Percentiles rank a stretch among this genome's conserved stretches.
phyloP scores from a whole-genome alignment of 331 rosid genomes.

The Telfairia occidentalis region DNA sequence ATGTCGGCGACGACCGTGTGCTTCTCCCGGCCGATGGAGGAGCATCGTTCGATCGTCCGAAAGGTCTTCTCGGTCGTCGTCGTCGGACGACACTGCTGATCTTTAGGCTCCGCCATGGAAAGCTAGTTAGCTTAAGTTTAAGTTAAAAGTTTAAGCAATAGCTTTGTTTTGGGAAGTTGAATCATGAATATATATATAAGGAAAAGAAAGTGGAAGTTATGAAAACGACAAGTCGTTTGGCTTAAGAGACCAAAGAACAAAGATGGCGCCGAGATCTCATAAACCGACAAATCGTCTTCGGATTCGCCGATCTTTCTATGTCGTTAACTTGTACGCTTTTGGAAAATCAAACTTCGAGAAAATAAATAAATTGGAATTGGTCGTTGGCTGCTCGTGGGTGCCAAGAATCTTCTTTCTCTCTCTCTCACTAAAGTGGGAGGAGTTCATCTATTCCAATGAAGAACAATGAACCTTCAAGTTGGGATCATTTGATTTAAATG shows the following conservation, averaged over 20 bases:
- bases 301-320: slow-evolving; percentile 3
- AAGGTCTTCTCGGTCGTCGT: neutral
- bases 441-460: too few species aligned
- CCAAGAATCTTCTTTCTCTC: neutral
- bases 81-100: neutral
- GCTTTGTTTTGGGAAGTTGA: neutral
- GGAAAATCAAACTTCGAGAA: neutral
- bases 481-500: too few species aligned
- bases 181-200: neutral
- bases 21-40: slow-evolving; percentile 20
- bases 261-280: neutral
- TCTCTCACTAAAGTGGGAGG: too few species aligned
- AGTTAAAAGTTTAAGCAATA: neutral
- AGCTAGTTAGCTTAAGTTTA: neutral
- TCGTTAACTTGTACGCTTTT: neutral
- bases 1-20: slow-evolving; percentile 28
- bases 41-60: slow-evolving; percentile 23
- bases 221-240: neutral
- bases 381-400: neutral
- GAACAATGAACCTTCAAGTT: too few species aligned
- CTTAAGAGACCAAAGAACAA: slow-evolving; percentile 2
- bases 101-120: neutral
- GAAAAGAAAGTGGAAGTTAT: neutral
- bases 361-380: neutral
- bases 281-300: neutral